Base-by-base conservation (phyloP, 805 yeast genomes). In the Metschnikowia cerradonensis region DNA sequence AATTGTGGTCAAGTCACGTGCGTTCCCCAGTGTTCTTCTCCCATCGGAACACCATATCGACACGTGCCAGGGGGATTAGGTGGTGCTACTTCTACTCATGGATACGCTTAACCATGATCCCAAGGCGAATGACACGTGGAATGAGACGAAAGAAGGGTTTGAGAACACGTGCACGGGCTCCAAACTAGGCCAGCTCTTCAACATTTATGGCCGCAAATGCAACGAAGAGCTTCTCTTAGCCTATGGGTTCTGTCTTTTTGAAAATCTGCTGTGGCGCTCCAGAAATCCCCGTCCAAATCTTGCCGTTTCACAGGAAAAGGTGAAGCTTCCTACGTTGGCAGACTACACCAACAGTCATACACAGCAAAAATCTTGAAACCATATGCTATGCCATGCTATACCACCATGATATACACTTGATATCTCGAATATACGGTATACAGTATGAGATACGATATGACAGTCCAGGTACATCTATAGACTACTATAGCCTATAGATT, bases 131-230 rank as follows among this genome's bases (percentile, higher is more conserved):
- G 19, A 17, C 19, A 68, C 78, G 17, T 91, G 97, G 97, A 60
- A 67, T 2, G 55, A 38, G 0, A 60, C 60, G 2, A 26, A 40
- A 20, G 50, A 42, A 6, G 23, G 10, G 8, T 77, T 80, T 14
- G 32, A 3, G 13, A 23, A 23, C n/a, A 14, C 14, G 42, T 39
- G 72, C 15, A 64, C 71, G 3, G 50, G 6, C 31, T 45, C 51
- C 2, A 55, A 53, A 19, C 14, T 33, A 1, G 79, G 78, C 1
- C 63, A 67, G 2, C 54, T 91, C 1, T 87, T 68, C 67, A 90
- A 90, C 63, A 88, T 88, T 66, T 90, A 91, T 66, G 97, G 97
- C 2, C 81, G 87, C 49, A 90, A 90, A 65, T 86, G 94, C 0
- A 90, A 90, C 60, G 95, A 88, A 55, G 96, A 89, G 56, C 66